Base-by-base conservation (phyloP, 805 yeast species). In the Starmerella sp. region DNA sequence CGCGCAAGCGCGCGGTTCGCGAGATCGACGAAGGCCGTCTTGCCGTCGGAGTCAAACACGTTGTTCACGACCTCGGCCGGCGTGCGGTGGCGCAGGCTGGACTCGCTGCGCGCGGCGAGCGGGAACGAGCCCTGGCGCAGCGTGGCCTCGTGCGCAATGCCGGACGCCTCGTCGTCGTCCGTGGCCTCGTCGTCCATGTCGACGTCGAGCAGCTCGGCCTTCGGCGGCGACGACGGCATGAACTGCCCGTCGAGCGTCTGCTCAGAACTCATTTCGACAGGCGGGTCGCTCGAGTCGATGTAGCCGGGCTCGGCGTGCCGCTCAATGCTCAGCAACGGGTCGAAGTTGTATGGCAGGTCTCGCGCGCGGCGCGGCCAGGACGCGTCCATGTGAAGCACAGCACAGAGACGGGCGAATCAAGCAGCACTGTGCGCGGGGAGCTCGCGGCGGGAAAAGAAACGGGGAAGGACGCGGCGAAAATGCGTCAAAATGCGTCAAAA, bases 1-100 rank as follows among this genome's bases (percentile, higher is more conserved):
- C 60, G 56, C 0, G 46, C 50, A 13, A 72, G 54, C 7, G 60
- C 63, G n/a, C 59, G 52, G 13, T 57, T 54, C 38, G 61, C 62
- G 13, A 67, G 58, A n/a, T 59, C 49, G 42, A 61, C 34, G 15
- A 29, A 14, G 15, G n/a, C 44, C 1, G 46, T 34, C 15, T n/a
- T 37, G 2, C 14, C 37, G 15, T 53, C 49, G n/a, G 45, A 48
- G 29, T 58, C 59, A 29, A 55, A 58, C 13, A 51, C 54, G 11
- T 45, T 41, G n/a, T 51, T 43, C 3, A 52, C 36, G 15, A 48
- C 38, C 34, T 42, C 38, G 14, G 43, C 55, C 6, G 57, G 51
- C n/a, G 55, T 30, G 32, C 50, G 46, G 6, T 14, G 32, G 6
- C 45, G 37, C n/a, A 30, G 15, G 29, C 53, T 55, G 14, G 55